Percentiles rank a stretch among this genome's conserved stretches.
These are phyloP conservation scores for Arthrobotrys megalospora DNA, from an alignment of 2,329 filamentous ascomycete genomes.

Conservation along the genomic window DNA sequence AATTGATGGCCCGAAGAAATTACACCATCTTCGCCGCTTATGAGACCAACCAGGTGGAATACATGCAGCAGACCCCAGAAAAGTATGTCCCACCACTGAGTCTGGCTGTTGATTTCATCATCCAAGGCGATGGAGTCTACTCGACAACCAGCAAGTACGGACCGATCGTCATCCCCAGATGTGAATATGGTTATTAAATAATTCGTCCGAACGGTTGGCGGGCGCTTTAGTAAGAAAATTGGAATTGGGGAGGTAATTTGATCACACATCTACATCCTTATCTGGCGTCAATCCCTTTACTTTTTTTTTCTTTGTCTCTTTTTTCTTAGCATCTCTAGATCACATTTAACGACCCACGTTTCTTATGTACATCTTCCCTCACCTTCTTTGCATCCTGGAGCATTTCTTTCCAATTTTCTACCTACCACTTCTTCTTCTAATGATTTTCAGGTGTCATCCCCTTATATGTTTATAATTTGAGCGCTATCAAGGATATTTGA, in stretches of 20 bases:
- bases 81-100: slow-evolving; percentile 73
- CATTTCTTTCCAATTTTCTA: slow-evolving; percentile 23
- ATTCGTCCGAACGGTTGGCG: background rate
- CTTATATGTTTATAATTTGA: slow-evolving; percentile 16
- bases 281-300: slow-evolving; percentile 36
- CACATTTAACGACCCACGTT: slow-evolving; percentile 27
- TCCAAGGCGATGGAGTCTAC: slow-evolving; percentile 89
- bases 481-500: slow-evolving; percentile 15
- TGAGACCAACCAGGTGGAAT: slow-evolving; percentile 76
- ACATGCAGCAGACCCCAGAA: slow-evolving; percentile 67
- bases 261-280: slow-evolving; percentile 29
- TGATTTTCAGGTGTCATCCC: background rate
- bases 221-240: background rate
- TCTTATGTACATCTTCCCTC: slow-evolving; percentile 23
- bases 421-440: background rate
- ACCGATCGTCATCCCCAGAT: slow-evolving; percentile 91
- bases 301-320: slow-evolving; percentile 47
- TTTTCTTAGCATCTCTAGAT: slow-evolving; percentile 42
- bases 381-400: slow-evolving; percentile 45
- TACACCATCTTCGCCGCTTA: slow-evolving; percentile 95
- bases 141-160: slow-evolving; percentile 93
- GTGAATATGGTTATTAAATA: slow-evolving; percentile 78
- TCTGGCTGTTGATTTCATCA: slow-evolving; percentile 94
- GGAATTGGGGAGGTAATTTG: slow-evolving; percentile 36
- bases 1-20: slow-evolving; percentile 92